A percentile compares a stretch with the other conserved stretches of the same genome.
These are phyloP conservation scores for Corchorus capsularis DNA, from an alignment of 345 rosid genomes.

Conservation along the genomic window DNA sequence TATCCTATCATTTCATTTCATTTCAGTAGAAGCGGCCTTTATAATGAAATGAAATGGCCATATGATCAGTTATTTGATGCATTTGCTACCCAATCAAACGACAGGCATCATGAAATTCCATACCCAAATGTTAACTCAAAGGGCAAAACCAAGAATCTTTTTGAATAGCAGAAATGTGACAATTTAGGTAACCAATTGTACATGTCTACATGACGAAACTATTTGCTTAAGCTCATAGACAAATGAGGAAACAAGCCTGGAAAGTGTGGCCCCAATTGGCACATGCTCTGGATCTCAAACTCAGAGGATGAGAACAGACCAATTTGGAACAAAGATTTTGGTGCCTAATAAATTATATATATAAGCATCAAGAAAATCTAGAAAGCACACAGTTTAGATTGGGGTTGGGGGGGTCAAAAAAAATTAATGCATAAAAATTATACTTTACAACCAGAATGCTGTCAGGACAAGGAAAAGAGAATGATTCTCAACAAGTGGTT, in stretches of 20 bases:
- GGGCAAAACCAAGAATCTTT: not conserved
- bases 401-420: not conserved
- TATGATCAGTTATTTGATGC: constrained; percentile 14
- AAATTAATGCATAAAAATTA: constrained; percentile 15
- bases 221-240: not conserved
- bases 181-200: not conserved
- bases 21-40: not conserved
- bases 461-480: constrained; percentile 33
- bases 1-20: not conserved
- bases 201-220: not conserved
- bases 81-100: constrained; percentile 4
- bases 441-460: constrained; percentile 33
- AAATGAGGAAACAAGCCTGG: constrained; percentile 3
- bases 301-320: constrained; percentile 14
- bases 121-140: not conserved
- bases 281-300: constrained; percentile 19
- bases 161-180: not conserved
- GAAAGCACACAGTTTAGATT: not conserved
- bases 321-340: constrained; percentile 18
- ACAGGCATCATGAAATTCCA: not conserved
- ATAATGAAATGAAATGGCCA: not conserved
- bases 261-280: constrained; percentile 18
- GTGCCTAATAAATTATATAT: not conserved
- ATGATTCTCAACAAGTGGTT: constrained; percentile 46
- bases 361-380: not conserved